Conservation (phyloP, 768 basidiomycete genomes). For the Leccinum subgranulosum region DNA sequence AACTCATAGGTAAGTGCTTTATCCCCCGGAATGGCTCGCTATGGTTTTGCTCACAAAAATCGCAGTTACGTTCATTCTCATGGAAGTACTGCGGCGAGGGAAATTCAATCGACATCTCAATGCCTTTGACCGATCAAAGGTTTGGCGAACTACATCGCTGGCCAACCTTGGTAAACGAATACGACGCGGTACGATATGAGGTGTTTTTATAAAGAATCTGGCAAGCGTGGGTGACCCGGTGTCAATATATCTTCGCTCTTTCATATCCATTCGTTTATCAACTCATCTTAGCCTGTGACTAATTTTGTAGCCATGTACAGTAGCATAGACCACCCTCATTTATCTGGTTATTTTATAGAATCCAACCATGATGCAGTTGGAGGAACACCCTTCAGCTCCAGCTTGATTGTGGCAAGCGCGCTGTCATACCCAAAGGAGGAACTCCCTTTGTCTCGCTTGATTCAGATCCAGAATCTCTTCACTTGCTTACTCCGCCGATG, state of each 20-base stretch:
- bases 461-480: background rate
- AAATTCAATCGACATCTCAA: slow-evolving; percentile 52
- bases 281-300: slow-evolving; percentile 2
- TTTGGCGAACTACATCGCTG: slow-evolving; percentile 38
- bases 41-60: slow-evolving; percentile 9
- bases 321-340: background rate
- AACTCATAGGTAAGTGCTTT: slow-evolving; percentile 44
- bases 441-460: slow-evolving; percentile 21
- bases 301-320: background rate
- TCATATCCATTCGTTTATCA: slow-evolving; percentile 1
- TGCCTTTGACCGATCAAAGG: slow-evolving; percentile 44
- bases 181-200: slow-evolving; percentile 31
- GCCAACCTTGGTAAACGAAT: slow-evolving; percentile 30
- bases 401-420: background rate
- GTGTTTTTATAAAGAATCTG: background rate
- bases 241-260: background rate
- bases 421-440: slow-evolving; percentile 12
- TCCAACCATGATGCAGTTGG: background rate
- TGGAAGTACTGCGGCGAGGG: slow-evolving; percentile 61
- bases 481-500: background rate
- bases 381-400: background rate
- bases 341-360: background rate
- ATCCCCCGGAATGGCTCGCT: background rate
- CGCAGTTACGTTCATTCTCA: slow-evolving; percentile 59
- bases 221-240: background rate